These are phyloP conservation scores for Aspergillus sp. DNA, from an alignment of 2,329 filamentous ascomycete species.

Conservation along the genomic window DNA sequence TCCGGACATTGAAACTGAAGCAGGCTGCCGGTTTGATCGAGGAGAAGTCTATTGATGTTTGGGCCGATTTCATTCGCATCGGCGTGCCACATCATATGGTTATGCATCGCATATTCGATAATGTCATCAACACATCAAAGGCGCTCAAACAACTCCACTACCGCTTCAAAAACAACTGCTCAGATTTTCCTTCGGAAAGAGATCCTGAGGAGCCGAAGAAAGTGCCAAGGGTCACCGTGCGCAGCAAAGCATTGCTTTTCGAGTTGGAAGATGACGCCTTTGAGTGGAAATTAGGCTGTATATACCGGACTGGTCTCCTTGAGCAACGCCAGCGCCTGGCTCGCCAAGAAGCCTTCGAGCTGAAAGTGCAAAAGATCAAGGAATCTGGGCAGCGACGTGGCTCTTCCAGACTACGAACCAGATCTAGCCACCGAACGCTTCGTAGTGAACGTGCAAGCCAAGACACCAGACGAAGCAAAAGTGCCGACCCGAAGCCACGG, in stretches of 20 bases:
- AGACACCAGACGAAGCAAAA: slow-evolving; percentile 54
- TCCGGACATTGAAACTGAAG: slow-evolving; percentile 74
- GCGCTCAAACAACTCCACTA: slow-evolving; percentile 88
- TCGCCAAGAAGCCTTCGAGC: slow-evolving; percentile 81
- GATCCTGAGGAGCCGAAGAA: slow-evolving; percentile 80
- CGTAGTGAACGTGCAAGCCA: slow-evolving; percentile 39
- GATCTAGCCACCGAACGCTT: slow-evolving; percentile 49
- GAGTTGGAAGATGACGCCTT: slow-evolving; percentile 95
- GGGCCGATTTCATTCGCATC: slow-evolving; percentile 79
- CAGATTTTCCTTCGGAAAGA: slow-evolving; percentile 86
- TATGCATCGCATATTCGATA: slow-evolving; percentile 89
- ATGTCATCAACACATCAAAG: slow-evolving; percentile 83
- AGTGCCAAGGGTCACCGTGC: slow-evolving; percentile 80
- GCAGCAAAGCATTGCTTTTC: slow-evolving; percentile 79
- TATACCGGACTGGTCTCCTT: slow-evolving; percentile 82
- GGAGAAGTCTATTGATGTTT: slow-evolving; percentile 80
- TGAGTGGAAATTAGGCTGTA: slow-evolving; percentile 94
- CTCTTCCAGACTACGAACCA: slow-evolving; percentile 53
- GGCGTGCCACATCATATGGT: slow-evolving; percentile 90
- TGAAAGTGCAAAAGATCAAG: slow-evolving; percentile 82
- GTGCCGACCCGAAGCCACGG: slow-evolving; percentile 50
- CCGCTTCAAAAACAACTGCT: slow-evolving; percentile 81
- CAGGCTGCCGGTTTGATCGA: slow-evolving; percentile 61
- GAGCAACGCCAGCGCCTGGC: slow-evolving; percentile 90
- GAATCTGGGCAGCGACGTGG: slow-evolving; percentile 60